phyloP scores from a whole-genome alignment of 2,329 filamentous ascomycete species.

The Monosporascus cannonballus region DNA sequence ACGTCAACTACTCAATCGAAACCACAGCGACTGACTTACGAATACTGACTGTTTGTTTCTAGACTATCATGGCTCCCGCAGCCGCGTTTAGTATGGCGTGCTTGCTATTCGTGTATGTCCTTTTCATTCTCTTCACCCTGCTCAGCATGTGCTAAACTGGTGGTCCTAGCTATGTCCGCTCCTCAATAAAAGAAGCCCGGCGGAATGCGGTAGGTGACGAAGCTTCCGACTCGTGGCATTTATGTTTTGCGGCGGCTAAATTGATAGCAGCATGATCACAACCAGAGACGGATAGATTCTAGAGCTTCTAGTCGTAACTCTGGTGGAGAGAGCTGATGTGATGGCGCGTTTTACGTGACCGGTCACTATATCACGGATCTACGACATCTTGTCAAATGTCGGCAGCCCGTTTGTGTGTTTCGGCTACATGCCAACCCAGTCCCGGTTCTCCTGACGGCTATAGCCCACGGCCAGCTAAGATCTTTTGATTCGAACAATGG shows the following conservation, averaged over 20 bases:
- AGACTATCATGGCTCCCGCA: constrained; percentile 18
- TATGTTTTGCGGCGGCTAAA: constrained; percentile 3
- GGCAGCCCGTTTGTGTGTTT: no score
- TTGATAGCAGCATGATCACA: constrained; percentile 12
- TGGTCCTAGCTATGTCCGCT: constrained; percentile 11
- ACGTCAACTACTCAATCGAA: constrained; percentile 1
- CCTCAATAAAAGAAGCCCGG: constrained; percentile 16
- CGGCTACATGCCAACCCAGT: no score
- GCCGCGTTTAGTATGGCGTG: constrained; percentile 19
- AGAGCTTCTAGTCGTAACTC: neutral
- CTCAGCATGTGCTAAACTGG: neutral
- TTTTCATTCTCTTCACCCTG: neutral
- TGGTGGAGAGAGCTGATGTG: no score
- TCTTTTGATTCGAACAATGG: neutral
- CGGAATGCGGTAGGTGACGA: constrained; percentile 12
- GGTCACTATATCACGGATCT: no score
- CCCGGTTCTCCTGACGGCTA: no score
- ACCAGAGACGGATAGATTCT: neutral
- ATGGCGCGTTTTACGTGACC: no score
- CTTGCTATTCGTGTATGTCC: constrained; percentile 14
- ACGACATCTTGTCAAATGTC: no score
- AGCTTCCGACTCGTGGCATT: neutral
- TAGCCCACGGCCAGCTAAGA: no score
- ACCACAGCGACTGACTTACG: constrained; percentile 1
- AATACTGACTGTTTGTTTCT: neutral